Evolutionary conservation across 2,329 filamentous ascomycete genomes (phyloP), one percentile per base, ranked within the genome.

Genomic region (Botryosphaeria agaves): DNA sequence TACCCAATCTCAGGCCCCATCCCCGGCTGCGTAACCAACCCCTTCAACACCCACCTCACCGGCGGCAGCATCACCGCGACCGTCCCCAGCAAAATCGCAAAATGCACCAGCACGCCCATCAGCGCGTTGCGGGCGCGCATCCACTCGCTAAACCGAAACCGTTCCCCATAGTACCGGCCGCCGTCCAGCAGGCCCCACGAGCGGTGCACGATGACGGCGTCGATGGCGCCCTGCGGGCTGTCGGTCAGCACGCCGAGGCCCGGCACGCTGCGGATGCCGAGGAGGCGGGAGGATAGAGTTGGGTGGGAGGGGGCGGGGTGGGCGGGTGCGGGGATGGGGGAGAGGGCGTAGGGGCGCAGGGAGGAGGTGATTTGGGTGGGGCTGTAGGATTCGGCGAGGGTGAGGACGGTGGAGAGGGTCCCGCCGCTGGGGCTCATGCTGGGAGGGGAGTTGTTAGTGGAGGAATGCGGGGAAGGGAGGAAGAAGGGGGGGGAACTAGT

Each of bases 351-450:
- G 12, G 64, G 66, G 28, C 58, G 52, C 46, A 59, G 53, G 18
- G 56, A 46, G 33, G 59, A 58, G 12, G 48, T 46, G 4, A 74
- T 40, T 18, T 69, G 53, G n/a, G 44, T 46, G 5, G 64, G 47
- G 40, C 46, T 41, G 51, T 63, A 58, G 39, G 56, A 40, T 34
- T 61, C 61, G 36, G 70, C 58, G 6, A 68, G 45, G 18, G 57
- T 64, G 9, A 94, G 50, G 3, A 73, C 57, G 0, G 82, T 84
- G 19, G 69, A 62, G 4, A 85, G 53, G 5, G 59, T 73, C 20
- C 71, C 71, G 17, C 71, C 71, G 31, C 65, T 71, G 3, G 61
- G 49, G 21, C 21, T 9, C 21, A 12, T 23, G 7, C 21, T 23
- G 18, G 4, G 19, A 3, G 23, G 4, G n/a, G 14, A 32, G 9